Conservation (phyloP, 2,329 filamentous ascomycete genomes). For the Calonectria honghensis region DNA sequence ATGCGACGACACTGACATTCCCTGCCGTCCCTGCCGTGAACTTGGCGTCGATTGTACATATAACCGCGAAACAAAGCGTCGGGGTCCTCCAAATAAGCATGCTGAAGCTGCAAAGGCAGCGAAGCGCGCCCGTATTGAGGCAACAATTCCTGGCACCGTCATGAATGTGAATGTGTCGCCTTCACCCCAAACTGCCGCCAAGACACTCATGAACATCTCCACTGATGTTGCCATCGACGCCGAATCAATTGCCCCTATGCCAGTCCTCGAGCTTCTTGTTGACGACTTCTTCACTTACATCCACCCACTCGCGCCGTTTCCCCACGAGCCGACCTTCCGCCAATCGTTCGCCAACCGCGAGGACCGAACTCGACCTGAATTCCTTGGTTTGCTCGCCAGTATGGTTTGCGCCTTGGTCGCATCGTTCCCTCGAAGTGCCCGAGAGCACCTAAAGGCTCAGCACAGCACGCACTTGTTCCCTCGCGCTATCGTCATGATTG, state of each 20-base stretch:
- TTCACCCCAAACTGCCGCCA: slow-evolving; percentile 68
- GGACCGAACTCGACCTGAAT: slow-evolving; percentile 79
- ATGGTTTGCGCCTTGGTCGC: slow-evolving; percentile 85
- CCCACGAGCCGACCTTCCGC: slow-evolving; percentile 86
- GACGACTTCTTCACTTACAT: slow-evolving; percentile 91
- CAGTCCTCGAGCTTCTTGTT: slow-evolving; percentile 80
- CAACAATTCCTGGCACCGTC: slow-evolving; percentile 41
- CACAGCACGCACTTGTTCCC: slow-evolving; percentile 80
- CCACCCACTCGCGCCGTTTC: slow-evolving; percentile 85
- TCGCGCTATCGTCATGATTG: slow-evolving; percentile 80
- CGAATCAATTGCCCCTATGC: slow-evolving; percentile 82
- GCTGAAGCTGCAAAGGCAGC: slow-evolving; percentile 73
- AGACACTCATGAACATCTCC: slow-evolving; percentile 69
- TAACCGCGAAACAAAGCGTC: slow-evolving; percentile 73
- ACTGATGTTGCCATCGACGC: slow-evolving; percentile 70
- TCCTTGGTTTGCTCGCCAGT: slow-evolving; percentile 82
- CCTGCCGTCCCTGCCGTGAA: slow-evolving; percentile 74
- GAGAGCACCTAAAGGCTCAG: slow-evolving; percentile 80
- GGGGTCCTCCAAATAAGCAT: slow-evolving; percentile 76
- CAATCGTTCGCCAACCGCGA: slow-evolving; percentile 80
- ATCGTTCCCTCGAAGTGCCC: slow-evolving; percentile 83
- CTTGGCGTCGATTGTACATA: slow-evolving; percentile 76
- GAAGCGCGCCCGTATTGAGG: slow-evolving; percentile 67
- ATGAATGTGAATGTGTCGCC: slow-evolving; percentile 60
- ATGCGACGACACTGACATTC: slow-evolving; percentile 74